Conservation (phyloP, 2,329 filamentous ascomycete species). For the Exophiala bonariae region DNA sequence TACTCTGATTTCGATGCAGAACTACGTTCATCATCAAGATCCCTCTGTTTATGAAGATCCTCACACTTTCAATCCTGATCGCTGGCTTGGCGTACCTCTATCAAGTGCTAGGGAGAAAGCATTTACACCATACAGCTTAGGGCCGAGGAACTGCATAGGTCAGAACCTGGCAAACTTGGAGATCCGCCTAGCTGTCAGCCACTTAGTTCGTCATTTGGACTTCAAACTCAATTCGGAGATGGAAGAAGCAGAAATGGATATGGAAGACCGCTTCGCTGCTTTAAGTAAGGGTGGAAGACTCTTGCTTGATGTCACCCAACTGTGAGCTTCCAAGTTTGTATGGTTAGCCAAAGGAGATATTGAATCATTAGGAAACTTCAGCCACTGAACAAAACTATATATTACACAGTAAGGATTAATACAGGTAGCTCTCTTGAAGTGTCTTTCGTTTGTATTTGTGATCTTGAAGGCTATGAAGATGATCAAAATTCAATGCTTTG, state of each 20-base stretch:
- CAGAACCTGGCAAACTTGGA: slow-evolving; percentile 21
- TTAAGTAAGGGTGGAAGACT: slow-evolving; percentile 1
- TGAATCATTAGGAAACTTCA: too few relatives aligned
- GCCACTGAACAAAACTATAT: too few relatives aligned
- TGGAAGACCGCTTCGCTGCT: slow-evolving; percentile 19
- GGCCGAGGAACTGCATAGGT: slow-evolving; percentile 35
- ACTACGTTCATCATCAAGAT: slow-evolving; percentile 23
- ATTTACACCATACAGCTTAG: slow-evolving; percentile 27
- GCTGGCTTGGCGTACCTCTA: slow-evolving; percentile 30
- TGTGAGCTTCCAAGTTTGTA: too few relatives aligned
- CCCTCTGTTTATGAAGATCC: slow-evolving; percentile 20
- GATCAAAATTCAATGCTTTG: too few relatives aligned
- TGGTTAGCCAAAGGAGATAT: too few relatives aligned
- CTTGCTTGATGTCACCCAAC: slow-evolving; percentile 2
- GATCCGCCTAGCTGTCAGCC: slow-evolving; percentile 29
- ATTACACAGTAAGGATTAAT: too few relatives aligned
- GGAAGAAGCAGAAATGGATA: slow-evolving; percentile 27
- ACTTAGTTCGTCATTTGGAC: slow-evolving; percentile 26
- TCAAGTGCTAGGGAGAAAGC: slow-evolving; percentile 6
- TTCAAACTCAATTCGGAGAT: slow-evolving; percentile 26
- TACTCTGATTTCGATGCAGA: slow-evolving; percentile 22
- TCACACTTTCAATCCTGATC: slow-evolving; percentile 26
- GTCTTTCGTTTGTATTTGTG: too few relatives aligned
- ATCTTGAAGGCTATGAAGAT: too few relatives aligned
- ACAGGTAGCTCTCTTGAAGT: too few relatives aligned